Base-by-base conservation (phyloP, 495 filamentous ascomycete species). In the Aeminium ludgeri region DNA sequence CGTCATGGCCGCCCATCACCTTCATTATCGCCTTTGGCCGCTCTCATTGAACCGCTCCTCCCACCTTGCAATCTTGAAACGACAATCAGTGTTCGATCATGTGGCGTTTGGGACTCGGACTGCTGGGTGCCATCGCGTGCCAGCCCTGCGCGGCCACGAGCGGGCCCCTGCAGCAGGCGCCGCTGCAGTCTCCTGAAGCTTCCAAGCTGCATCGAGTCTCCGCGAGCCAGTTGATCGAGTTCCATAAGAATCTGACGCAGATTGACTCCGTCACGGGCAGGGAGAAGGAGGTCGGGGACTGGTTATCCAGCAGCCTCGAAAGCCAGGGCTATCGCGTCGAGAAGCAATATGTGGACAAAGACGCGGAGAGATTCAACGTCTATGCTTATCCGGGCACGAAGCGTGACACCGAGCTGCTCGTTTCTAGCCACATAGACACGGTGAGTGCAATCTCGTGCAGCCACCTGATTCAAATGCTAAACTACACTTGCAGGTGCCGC, bases 181-280 rank as follows among this genome's bases (percentile, higher is more conserved):
- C 38, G 36, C 23, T 46, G 33, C 6, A 15, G 29, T n/a, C n/a
- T n/a, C n/a, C n/a, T n/a, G n/a, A n/a, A n/a, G n/a, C n/a, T n/a
- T n/a, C n/a, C n/a, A n/a, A n/a, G n/a, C n/a, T n/a, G 17, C 44
- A 46, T 15, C 40, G 42, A 2, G 1, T 1, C 19, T 36, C 50
- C 32, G 41, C 40, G 10, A 29, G 41, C 38, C 58, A 60, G 33
- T 67, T 95, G n/a, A 72, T 92, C 39, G 67, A 70, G 13, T 68
- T 95, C 6, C 89, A 95, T 61, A 70, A 74, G 30, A 63, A 69
- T 17, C 73, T 97, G 6, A 70, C 93, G 30, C 62, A 80, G 39
- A 78, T 80, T 36, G 63, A 77, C 30, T 93, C 85, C 6, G 68
- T 92, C 48, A 74, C 74, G n/a, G 67, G 70, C 36, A 67, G 78